Evolutionary conservation across 1,139 yeast genomes (phyloP).

Genomic region (Zygotorulaspora mrakii): DNA sequence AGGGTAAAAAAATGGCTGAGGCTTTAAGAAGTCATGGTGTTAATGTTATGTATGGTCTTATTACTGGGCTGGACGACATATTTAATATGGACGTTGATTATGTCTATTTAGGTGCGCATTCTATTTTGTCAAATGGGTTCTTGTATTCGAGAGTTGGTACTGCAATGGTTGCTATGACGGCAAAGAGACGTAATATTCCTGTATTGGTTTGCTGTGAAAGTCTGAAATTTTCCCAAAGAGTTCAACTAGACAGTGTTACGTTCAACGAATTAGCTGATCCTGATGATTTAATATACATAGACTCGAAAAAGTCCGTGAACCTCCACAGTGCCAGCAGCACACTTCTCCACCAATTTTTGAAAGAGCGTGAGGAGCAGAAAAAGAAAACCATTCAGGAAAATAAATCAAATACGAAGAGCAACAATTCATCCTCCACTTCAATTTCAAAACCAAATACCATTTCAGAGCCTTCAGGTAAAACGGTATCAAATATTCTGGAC

Average conservation of each 20-base stretch:
- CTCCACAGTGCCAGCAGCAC: constrained; percentile 49
- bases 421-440: constrained; percentile 1
- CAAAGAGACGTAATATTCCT: constrained; percentile 83
- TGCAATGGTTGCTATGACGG: constrained; percentile 88
- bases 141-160: constrained; percentile 93
- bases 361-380: constrained; percentile 39
- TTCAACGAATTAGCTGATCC: constrained; percentile 88
- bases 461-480: constrained; percentile 18
- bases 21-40: constrained; percentile 57
- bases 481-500: constrained; percentile 44
- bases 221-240: constrained; percentile 90
- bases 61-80: constrained; percentile 75
- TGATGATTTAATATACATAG: constrained; percentile 59
- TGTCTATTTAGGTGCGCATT: constrained; percentile 94
- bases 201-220: constrained; percentile 95
- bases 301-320: constrained; percentile 50
- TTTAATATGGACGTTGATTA: constrained; percentile 85
- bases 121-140: constrained; percentile 93
- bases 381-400: constrained; percentile 29
- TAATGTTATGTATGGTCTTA: constrained; percentile 68
- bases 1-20: constrained; percentile 75
- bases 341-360: constrained; percentile 63
- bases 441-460: constrained; percentile 18
- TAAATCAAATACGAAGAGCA: constrained; percentile 22
- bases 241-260: constrained; percentile 92